A percentile compares a stretch with the other conserved stretches of the same genome.
Conservation (phyloP, 2,329 filamentous ascomycete species). For the Ilyonectria sp. region DNA sequence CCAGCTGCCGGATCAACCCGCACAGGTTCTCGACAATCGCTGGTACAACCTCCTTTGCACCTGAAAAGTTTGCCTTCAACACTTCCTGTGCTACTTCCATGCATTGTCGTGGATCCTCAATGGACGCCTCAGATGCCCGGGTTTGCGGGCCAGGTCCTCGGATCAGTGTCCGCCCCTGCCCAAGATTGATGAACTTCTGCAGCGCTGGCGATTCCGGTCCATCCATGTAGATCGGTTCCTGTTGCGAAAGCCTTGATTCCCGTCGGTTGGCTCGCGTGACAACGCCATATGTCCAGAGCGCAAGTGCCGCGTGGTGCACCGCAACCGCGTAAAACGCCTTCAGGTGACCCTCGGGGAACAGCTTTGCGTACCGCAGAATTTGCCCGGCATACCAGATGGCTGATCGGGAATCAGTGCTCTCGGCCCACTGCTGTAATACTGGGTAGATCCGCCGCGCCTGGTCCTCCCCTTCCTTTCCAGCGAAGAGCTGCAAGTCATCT, state of each 20-base stretch:
- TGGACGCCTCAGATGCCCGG: slow-evolving; percentile 54
- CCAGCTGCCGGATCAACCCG: slow-evolving; percentile 73
- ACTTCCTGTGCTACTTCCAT: slow-evolving; percentile 73
- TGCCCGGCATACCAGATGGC: slow-evolving; percentile 80
- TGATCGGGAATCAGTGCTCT: slow-evolving; percentile 68
- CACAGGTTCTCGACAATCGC: slow-evolving; percentile 79
- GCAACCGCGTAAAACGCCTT: slow-evolving; percentile 79
- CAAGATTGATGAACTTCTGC: slow-evolving; percentile 70
- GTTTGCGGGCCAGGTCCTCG: slow-evolving; percentile 52
- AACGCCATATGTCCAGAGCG: slow-evolving; percentile 79
- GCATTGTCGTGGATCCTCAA: slow-evolving; percentile 71
- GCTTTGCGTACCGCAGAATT: slow-evolving; percentile 72
- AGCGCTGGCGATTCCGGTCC: slow-evolving; percentile 66
- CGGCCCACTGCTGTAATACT: slow-evolving; percentile 71
- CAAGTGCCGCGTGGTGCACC: slow-evolving; percentile 77
- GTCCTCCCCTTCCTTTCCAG: slow-evolving; percentile 77
- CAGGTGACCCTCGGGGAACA: slow-evolving; percentile 67
- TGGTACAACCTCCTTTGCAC: slow-evolving; percentile 62
- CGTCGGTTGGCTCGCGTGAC: slow-evolving; percentile 60
- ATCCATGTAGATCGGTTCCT: slow-evolving; percentile 68
- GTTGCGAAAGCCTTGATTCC: slow-evolving; percentile 52
- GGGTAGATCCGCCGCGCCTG: slow-evolving; percentile 74
- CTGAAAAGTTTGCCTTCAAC: slow-evolving; percentile 67
- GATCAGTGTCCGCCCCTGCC: slow-evolving; percentile 68
- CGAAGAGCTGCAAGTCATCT: slow-evolving; percentile 77